phyloP scores from a whole-genome alignment of 306 rosid species.

The Lathyrus oleraceus region DNA sequence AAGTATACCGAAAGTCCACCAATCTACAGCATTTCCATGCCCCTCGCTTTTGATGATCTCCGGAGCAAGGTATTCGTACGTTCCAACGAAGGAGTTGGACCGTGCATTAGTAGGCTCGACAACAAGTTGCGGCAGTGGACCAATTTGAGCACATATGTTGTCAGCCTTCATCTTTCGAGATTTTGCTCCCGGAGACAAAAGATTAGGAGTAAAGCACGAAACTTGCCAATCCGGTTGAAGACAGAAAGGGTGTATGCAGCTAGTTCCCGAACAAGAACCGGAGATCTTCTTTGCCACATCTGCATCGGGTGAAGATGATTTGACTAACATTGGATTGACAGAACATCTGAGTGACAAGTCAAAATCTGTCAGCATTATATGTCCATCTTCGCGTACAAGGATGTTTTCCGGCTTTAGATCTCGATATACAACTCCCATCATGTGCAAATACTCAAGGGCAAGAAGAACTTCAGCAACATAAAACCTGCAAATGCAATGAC shows the following conservation, averaged over 20 bases:
- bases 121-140: constrained; percentile 85
- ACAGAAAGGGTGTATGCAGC: constrained; percentile 95
- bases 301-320: constrained; percentile 62
- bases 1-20: constrained; percentile 98
- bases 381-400: constrained; percentile 97
- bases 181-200: constrained; percentile 64
- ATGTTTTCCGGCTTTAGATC: constrained; percentile 95
- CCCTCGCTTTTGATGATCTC: constrained; percentile 88
- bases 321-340: constrained; percentile 71
- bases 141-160: constrained; percentile 58
- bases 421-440: constrained; percentile 96
- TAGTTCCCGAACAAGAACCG: constrained; percentile 69
- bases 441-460: constrained; percentile 91
- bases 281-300: constrained; percentile 60
- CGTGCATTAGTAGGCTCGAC: constrained; percentile 90
- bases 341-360: constrained; percentile 90
- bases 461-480: constrained; percentile 94
- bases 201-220: constrained; percentile 91
- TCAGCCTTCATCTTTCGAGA: constrained; percentile 77
- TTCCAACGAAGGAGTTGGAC: constrained; percentile 93
- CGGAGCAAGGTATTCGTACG: constrained; percentile 95
- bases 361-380: constrained; percentile 94
- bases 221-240: constrained; percentile 98
- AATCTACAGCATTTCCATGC: constrained; percentile 91
- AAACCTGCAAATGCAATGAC: constrained; percentile 56